Conservation (phyloP, 371 early-diverging fungal species). For the Entomophthora muscae region DNA sequence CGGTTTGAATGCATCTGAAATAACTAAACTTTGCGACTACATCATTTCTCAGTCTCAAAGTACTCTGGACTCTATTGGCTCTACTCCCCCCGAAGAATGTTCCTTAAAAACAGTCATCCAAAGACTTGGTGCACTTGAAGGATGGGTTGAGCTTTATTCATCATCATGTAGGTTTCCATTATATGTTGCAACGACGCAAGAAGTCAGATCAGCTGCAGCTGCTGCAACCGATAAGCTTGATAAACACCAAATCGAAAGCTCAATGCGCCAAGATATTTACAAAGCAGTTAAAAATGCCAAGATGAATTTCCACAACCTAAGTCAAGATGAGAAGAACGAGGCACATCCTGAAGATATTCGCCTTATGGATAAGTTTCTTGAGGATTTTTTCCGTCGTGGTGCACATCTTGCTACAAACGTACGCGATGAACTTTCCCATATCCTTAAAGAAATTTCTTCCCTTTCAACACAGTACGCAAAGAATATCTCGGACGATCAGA, state of each 20-base stretch:
- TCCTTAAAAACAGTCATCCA: neutral
- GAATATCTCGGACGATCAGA: conserved; percentile 15
- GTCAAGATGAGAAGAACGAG: neutral
- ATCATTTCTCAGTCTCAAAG: neutral
- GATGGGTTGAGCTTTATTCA: neutral
- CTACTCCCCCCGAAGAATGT: neutral
- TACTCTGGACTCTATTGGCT: neutral
- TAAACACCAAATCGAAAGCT: neutral
- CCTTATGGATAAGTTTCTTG: neutral
- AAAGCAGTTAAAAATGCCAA: neutral
- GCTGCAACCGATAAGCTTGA: neutral
- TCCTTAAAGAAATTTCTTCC: neutral
- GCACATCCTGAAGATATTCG: neutral
- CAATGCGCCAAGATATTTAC: neutral
- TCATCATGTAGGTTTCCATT: neutral
- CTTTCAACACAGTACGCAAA: neutral
- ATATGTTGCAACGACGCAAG: neutral
- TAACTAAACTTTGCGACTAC: neutral
- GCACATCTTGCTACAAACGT: neutral
- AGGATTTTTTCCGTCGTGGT: neutral
- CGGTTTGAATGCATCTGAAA: neutral
- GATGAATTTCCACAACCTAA: neutral
- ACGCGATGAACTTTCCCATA: neutral
- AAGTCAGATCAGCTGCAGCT: neutral
- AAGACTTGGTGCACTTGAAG: neutral